A percentile compares a stretch with the other conserved stretches of the same genome.
Evolutionary conservation across 2,329 filamentous ascomycete genomes (phyloP).

Genomic region (Zymoseptoria brevis): DNA sequence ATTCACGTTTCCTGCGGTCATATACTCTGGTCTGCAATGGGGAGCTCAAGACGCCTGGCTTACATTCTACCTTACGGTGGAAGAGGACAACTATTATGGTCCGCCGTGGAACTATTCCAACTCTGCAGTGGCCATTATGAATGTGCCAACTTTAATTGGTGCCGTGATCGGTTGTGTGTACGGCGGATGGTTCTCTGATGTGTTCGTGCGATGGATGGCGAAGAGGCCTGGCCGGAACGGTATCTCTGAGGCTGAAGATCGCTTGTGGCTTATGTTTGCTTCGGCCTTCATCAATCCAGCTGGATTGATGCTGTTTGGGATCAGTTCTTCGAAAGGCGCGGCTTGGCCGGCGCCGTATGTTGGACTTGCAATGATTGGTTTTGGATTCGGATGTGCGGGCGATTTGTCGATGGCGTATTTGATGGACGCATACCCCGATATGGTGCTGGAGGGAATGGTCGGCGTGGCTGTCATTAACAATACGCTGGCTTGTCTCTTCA

Average conservation of each 20-base stretch:
- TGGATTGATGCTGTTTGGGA: constrained; percentile 48
- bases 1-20: constrained; percentile 50
- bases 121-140: constrained; percentile 50
- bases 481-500: constrained; percentile 47
- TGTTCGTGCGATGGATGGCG: constrained; percentile 49
- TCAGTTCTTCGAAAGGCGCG: constrained; percentile 45
- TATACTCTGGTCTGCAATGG: constrained; percentile 53
- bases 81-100: constrained; percentile 49
- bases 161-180: constrained; percentile 50
- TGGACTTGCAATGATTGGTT: constrained; percentile 50
- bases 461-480: constrained; percentile 52
- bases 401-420: constrained; percentile 47
- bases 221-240: constrained; percentile 41
- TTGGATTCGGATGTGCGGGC: constrained; percentile 52
- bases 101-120: constrained; percentile 50
- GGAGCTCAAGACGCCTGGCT: constrained; percentile 54
- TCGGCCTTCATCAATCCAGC: constrained; percentile 45
- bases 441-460: constrained; percentile 52
- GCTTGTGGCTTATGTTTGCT: constrained; percentile 45
- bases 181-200: constrained; percentile 50
- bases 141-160: constrained; percentile 48
- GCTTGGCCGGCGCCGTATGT: constrained; percentile 47
- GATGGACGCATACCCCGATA: constrained; percentile 50
- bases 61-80: constrained; percentile 51
- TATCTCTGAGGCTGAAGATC: constrained; percentile 49